A percentile compares a stretch with the other conserved stretches of the same genome.
phyloP scores from a whole-genome alignment of 169 alveolate species.

The Plasmodium sp. region DNA sequence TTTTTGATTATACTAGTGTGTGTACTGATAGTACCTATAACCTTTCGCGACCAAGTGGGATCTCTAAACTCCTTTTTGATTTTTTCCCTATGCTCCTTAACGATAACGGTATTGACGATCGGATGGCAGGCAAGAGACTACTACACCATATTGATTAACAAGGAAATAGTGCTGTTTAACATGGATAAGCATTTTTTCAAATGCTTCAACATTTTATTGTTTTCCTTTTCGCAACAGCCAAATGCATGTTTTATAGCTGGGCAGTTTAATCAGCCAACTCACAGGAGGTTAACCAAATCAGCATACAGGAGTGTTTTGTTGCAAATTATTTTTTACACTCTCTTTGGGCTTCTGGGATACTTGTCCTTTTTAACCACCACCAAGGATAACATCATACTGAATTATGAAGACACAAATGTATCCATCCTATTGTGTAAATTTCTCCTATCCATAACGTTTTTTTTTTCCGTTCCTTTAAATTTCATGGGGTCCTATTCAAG shows the following conservation, averaged over 20 bases:
- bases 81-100: conserved; percentile 52
- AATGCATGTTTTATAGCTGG: conserved; percentile 73
- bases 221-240: conserved; percentile 69
- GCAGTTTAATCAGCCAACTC: conserved; percentile 72
- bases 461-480: conserved; percentile 66
- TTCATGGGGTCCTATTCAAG: conserved; percentile 71
- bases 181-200: conserved; percentile 34
- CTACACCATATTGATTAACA: conserved; percentile 11
- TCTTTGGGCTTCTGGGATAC: conserved; percentile 53
- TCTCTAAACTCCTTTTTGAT: conserved; percentile 12
- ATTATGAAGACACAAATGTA: conserved; percentile 61
- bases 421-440: conserved; percentile 61
- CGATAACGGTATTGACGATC: conserved; percentile 36
- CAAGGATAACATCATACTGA: conserved; percentile 49
- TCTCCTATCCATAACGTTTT: conserved; percentile 45
- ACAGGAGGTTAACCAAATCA: conserved; percentile 61
- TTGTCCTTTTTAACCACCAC: conserved; percentile 54
- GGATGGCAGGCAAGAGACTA: conserved; percentile 23
- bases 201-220: conserved; percentile 56
- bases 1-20: conserved; percentile 31
- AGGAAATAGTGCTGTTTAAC: conserved; percentile 10
- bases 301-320: conserved; percentile 51
- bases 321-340: conserved; percentile 58
- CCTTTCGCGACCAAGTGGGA: conserved; percentile 49
- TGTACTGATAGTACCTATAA: conserved; percentile 25